Evolutionary conservation across 495 filamentous ascomycete species (phyloP).

Genomic region (Penicillium lividum): DNA sequence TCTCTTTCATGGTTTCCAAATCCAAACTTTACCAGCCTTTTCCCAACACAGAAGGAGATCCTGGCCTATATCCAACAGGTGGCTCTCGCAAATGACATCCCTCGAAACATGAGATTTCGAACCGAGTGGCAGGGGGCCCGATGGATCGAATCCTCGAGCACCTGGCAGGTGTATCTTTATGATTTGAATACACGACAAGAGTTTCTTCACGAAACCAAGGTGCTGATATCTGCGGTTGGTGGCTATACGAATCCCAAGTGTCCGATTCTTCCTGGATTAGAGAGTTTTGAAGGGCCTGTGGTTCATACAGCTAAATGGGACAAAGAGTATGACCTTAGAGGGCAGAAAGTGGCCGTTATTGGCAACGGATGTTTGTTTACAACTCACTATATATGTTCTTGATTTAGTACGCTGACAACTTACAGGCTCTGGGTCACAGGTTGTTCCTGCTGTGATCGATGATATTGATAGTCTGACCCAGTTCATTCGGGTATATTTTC

Average conservation of each 20-base stretch:
- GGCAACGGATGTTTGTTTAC: constrained; percentile 40
- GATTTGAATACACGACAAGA: constrained; percentile 11
- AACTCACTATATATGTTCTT: not conserved
- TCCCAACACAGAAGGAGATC: constrained; percentile 23
- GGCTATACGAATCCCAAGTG: constrained; percentile 35
- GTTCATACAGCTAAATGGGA: constrained; percentile 62
- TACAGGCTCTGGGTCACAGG: constrained; percentile 12
- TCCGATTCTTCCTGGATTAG: constrained; percentile 44
- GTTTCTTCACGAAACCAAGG: constrained; percentile 36
- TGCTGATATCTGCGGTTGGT: constrained; percentile 46
- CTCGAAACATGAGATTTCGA: constrained; percentile 5
- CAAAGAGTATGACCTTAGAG: constrained; percentile 48
- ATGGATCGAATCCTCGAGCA: constrained; percentile 12
- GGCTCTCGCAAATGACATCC: constrained; percentile 7
- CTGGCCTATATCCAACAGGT: constrained; percentile 8
- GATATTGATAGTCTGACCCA: constrained; percentile 7
- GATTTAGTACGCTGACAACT: not conserved
- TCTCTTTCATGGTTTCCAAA: constrained; percentile 32
- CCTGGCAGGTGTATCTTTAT: constrained; percentile 12
- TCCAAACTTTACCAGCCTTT: constrained; percentile 25
- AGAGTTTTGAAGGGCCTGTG: constrained; percentile 51
- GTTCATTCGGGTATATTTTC: constrained; percentile 6
- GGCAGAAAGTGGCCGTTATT: constrained; percentile 57
- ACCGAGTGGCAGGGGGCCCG: constrained; percentile 12
- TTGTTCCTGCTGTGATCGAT: constrained; percentile 10